These are phyloP conservation scores for Penicillium concentricum DNA, from an alignment of 2,329 filamentous ascomycete species.

Conservation along the genomic window DNA sequence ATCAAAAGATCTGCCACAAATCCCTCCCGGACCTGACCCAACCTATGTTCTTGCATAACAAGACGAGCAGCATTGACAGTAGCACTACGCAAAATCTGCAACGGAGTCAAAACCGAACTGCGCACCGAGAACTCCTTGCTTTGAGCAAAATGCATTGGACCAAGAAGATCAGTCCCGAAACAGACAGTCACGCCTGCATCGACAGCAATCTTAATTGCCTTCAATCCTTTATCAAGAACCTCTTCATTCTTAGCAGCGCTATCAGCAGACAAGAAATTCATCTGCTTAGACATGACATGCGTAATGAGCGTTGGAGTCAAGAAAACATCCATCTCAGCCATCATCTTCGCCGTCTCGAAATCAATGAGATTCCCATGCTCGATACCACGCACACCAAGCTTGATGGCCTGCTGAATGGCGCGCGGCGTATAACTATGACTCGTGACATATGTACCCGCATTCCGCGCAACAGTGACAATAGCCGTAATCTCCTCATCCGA, in stretches of 20 bases:
- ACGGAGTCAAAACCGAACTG: constrained; percentile 41
- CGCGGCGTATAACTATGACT: constrained; percentile 58
- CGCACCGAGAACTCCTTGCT: constrained; percentile 51
- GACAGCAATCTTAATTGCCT: constrained; percentile 49
- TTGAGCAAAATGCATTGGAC: constrained; percentile 51
- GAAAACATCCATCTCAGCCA: constrained; percentile 51
- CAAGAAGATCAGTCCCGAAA: constrained; percentile 57
- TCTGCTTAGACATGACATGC: constrained; percentile 50
- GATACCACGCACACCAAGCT: constrained; percentile 56
- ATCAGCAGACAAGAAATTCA: constrained; percentile 30
- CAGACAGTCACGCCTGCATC: constrained; percentile 57
- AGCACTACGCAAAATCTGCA: constrained; percentile 51
- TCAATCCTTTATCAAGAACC: constrained; percentile 50
- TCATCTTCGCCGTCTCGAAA: constrained; percentile 47
- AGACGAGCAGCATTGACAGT: constrained; percentile 55
- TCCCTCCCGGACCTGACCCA: constrained; percentile 54
- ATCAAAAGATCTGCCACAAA: constrained; percentile 56
- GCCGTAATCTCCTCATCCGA: constrained; percentile 57
- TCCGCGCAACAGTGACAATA: constrained; percentile 51
- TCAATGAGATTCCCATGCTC: constrained; percentile 54
- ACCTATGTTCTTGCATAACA: constrained; percentile 45
- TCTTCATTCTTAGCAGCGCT: constrained; percentile 52
- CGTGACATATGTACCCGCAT: constrained; percentile 55
- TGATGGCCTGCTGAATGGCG: constrained; percentile 56
- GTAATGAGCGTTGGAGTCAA: constrained; percentile 57